phyloP scores from a whole-genome alignment of 2,329 filamentous ascomycete species.

The Neocatenulostroma microsporum region DNA sequence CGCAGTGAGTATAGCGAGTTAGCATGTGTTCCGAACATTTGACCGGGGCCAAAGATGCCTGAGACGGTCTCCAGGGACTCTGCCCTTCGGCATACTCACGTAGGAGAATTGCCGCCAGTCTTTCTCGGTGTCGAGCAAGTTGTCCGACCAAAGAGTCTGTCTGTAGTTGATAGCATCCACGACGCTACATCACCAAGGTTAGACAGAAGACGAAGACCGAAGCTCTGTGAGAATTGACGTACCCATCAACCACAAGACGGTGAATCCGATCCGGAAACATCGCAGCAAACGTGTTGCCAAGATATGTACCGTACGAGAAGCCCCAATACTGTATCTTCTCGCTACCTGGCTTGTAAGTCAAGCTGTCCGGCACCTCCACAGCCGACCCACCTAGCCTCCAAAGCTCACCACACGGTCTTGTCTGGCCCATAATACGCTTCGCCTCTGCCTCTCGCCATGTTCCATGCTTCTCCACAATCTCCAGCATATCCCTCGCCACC shows the following conservation, averaged over 20 bases:
- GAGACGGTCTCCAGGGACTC: too few species aligned
- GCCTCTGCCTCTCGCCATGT: constrained; percentile 25
- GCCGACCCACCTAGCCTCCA: not conserved
- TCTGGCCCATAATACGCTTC: constrained; percentile 4
- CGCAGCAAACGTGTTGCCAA: constrained; percentile 35
- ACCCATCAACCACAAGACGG: constrained; percentile 39
- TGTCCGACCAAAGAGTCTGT: constrained; percentile 31
- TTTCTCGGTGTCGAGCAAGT: constrained; percentile 39
- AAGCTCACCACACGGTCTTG: not conserved
- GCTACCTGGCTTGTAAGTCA: constrained; percentile 21
- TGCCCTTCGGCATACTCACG: too few species aligned
- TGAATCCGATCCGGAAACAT: constrained; percentile 35
- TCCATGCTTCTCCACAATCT: constrained; percentile 38
- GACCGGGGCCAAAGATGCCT: too few species aligned
- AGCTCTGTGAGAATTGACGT: too few species aligned
- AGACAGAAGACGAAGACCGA: too few species aligned
- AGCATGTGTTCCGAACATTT: too few species aligned
- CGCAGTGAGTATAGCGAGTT: too few species aligned
- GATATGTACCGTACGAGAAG: constrained; percentile 41
- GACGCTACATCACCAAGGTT: constrained; percentile 20
- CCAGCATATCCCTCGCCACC: constrained; percentile 44
- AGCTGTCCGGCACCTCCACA: constrained; percentile 1
- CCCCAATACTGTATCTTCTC: constrained; percentile 34
- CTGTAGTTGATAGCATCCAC: constrained; percentile 33
- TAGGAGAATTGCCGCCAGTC: constrained; percentile 38